These are phyloP conservation scores for Gryganskiella cystojenkinii DNA, from an alignment of 192 early-diverging fungal species.

Conservation along the genomic window DNA sequence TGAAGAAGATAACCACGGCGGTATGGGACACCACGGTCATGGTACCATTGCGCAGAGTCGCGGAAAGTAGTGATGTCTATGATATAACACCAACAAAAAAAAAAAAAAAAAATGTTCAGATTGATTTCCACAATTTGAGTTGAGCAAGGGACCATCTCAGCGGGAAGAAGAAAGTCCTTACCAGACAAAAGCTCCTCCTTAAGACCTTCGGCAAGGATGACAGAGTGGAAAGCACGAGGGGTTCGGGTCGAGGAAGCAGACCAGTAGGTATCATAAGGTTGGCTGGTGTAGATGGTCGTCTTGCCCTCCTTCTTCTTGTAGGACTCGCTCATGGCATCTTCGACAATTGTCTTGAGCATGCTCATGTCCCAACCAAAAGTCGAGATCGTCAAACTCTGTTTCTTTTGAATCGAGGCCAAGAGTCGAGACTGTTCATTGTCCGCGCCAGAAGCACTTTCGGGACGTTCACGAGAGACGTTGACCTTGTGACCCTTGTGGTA, in stretches of 20 bases:
- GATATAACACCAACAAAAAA: background rate
- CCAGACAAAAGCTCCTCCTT: constrained; percentile 56
- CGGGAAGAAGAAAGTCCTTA: constrained; percentile 1
- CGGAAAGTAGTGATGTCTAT: constrained; percentile 59
- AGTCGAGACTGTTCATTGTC: constrained; percentile 37
- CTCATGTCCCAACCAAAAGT: constrained; percentile 46
- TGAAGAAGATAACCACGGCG: constrained; percentile 64
- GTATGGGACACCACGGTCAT: constrained; percentile 62
- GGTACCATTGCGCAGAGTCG: constrained; percentile 57
- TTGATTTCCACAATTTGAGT: too few relatives aligned
- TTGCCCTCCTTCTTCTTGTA: constrained; percentile 54
- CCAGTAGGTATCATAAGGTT: constrained; percentile 52
- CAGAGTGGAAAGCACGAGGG: constrained; percentile 58
- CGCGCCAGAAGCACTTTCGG: constrained; percentile 33
- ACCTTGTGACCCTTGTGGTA: constrained; percentile 51
- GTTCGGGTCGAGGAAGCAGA: constrained; percentile 37
- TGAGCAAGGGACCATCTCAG: too few relatives aligned
- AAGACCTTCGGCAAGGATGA: constrained; percentile 58
- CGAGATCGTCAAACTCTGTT: constrained; percentile 40
- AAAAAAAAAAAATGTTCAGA: too few relatives aligned
- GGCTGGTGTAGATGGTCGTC: constrained; percentile 49
- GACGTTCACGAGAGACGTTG: constrained; percentile 47
- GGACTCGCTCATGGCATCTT: constrained; percentile 47
- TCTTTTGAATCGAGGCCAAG: constrained; percentile 51
- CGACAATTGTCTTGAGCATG: constrained; percentile 33